Evolutionary conservation across 2,329 filamentous ascomycete species (phyloP).

Genomic region (Stagonosporopsis chrysanthemi): DNA sequence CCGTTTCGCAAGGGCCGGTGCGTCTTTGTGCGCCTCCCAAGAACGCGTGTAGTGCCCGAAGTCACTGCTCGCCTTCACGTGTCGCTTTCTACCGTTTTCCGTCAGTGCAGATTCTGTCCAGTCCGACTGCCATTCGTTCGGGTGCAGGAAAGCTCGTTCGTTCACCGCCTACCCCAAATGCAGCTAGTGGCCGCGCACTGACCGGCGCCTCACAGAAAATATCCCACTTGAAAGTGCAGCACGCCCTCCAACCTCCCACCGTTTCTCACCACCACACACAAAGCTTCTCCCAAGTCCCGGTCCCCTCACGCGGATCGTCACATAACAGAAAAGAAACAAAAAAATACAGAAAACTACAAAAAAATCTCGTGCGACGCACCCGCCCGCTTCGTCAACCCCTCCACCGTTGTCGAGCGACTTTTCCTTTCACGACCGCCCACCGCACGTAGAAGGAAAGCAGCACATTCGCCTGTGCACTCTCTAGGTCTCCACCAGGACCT

Average conservation of each 20-base stretch:
- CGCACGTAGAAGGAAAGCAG: conserved; percentile 30
- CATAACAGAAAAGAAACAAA: conserved; percentile 51
- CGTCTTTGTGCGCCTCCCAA: conserved; percentile 3
- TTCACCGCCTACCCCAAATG: conserved; percentile 24
- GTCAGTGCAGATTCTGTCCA: conserved; percentile 13
- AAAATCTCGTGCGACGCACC: conserved; percentile 43
- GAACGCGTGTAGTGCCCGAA: background rate
- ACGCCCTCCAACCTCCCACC: conserved; percentile 19
- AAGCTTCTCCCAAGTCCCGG: conserved; percentile 38
- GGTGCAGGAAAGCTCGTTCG: conserved; percentile 20
- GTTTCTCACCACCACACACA: conserved; percentile 31
- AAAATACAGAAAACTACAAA: conserved; percentile 50
- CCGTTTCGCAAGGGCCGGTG: conserved; percentile 7
- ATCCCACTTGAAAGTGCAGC: conserved; percentile 20
- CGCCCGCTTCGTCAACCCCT: conserved; percentile 34
- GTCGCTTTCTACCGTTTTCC: conserved; percentile 1
- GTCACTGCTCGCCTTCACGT: background rate
- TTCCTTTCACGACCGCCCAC: conserved; percentile 18
- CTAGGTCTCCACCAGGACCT: conserved; percentile 27
- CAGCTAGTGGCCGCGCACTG: conserved; percentile 23
- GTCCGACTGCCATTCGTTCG: conserved; percentile 17
- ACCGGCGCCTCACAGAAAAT: conserved; percentile 22
- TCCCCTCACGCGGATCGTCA: conserved; percentile 40
- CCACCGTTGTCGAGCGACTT: conserved; percentile 27
- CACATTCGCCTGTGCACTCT: conserved; percentile 32